Percentiles rank a stretch among this genome's conserved stretches.
These are phyloP conservation scores for Ustilago esculenta DNA, from an alignment of 1,284 basidiomycete species.

Conservation along the genomic window DNA sequence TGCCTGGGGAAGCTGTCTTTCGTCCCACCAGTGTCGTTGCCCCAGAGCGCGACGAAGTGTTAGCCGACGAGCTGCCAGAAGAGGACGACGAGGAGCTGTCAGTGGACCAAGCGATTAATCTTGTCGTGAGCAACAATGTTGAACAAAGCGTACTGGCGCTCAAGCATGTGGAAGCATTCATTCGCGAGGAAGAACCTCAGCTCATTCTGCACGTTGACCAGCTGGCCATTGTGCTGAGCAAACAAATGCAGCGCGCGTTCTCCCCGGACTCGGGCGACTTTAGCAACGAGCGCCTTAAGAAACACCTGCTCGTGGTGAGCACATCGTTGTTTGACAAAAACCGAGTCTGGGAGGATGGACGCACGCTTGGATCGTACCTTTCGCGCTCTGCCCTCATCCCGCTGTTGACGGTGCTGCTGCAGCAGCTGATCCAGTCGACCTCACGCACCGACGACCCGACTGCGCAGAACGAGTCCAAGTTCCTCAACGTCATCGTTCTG, in stretches of 20 bases:
- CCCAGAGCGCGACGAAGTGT: slow-evolving; percentile 19
- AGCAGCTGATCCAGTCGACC: slow-evolving; percentile 83
- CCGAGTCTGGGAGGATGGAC: slow-evolving; percentile 47
- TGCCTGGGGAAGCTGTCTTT: slow-evolving; percentile 4
- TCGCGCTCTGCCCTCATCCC: slow-evolving; percentile 49
- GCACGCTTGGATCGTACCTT: slow-evolving; percentile 56
- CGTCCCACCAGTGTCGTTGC: slow-evolving; percentile 10
- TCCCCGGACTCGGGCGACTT: slow-evolving; percentile 24
- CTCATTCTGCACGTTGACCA: slow-evolving; percentile 70
- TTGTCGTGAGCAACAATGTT: slow-evolving; percentile 82
- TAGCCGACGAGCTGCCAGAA: slow-evolving; percentile 37
- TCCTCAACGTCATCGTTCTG: slow-evolving; percentile 97
- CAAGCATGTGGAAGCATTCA: slow-evolving; percentile 73
- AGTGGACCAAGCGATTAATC: slow-evolving; percentile 57
- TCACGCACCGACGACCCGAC: slow-evolving; percentile 61
- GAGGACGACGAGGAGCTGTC: slow-evolving; percentile 47
- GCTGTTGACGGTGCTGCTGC: slow-evolving; percentile 80
- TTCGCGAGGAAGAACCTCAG: slow-evolving; percentile 43
- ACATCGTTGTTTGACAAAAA: slow-evolving; percentile 55
- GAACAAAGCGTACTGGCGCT: slow-evolving; percentile 88
- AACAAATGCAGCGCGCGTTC: slow-evolving; percentile 53
- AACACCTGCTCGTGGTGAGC: slow-evolving; percentile 57
- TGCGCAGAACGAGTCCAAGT: slow-evolving; percentile 82
- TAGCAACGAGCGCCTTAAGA: slow-evolving; percentile 50
- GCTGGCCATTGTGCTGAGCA: slow-evolving; percentile 68